Percentiles rank a stretch among this genome's conserved stretches.
phyloP scores from a whole-genome alignment of 208 protist genomes.

The Acanthamoeba rhysodes region DNA sequence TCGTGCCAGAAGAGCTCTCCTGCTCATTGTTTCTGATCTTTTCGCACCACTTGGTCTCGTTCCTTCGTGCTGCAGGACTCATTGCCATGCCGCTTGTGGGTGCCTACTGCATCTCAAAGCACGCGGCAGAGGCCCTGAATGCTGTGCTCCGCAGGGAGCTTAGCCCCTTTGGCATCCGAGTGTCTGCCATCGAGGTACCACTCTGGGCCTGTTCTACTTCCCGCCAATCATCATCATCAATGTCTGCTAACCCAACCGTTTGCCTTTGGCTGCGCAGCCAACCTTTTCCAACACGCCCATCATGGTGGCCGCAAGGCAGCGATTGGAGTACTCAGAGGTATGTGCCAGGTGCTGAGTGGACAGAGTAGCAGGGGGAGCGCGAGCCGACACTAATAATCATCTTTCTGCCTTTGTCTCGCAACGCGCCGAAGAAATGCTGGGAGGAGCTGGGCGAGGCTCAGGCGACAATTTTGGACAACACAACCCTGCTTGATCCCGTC shows the following conservation, averaged over 20 bases:
- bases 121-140: slow-evolving; percentile 18
- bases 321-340: neutral
- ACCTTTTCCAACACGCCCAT: slow-evolving; percentile 1
- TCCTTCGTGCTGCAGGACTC: neutral
- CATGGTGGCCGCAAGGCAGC: neutral
- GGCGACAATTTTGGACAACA: neutral
- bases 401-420: no score
- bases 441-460: neutral
- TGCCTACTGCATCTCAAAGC: slow-evolving; percentile 24
- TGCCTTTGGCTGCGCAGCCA: neutral
- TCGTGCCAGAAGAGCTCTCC: neutral
- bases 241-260: neutral
- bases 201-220: neutral
- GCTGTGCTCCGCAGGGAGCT: neutral
- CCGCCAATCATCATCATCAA: neutral
- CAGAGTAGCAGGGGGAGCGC: no score
- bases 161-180: slow-evolving; percentile 1
- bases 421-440: neutral
- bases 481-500: neutral
- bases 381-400: no score
- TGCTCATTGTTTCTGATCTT: neutral
- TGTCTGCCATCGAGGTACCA: slow-evolving; percentile 15
- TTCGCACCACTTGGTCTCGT: neutral
- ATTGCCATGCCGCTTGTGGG: neutral
- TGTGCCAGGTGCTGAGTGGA: neutral